phyloP scores from a whole-genome alignment of 2,329 filamentous ascomycete genomes.

The Rugonectria rugulosa region DNA sequence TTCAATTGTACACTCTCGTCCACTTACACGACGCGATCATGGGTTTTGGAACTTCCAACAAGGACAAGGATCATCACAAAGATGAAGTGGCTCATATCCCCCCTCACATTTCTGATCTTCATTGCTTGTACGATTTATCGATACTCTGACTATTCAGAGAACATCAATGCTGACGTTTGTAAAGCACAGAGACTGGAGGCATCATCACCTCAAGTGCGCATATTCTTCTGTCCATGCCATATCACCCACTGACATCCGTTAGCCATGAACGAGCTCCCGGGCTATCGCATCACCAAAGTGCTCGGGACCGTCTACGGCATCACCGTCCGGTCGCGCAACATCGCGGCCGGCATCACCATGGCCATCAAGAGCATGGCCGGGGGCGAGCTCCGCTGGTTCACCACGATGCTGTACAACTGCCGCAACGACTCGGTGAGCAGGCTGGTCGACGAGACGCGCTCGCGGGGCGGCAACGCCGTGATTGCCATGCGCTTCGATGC shows the following conservation, averaged over 20 bases:
- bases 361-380: constrained; percentile 64
- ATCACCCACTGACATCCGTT: background rate
- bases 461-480: constrained; percentile 65
- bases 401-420: constrained; percentile 64
- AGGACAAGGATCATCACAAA: constrained; percentile 32
- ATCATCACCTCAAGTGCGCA: constrained; percentile 62
- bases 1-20: background rate
- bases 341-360: constrained; percentile 63
- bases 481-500: constrained; percentile 67
- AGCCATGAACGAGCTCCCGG: constrained; percentile 69
- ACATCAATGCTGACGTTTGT: constrained; percentile 3
- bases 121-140: constrained; percentile 52
- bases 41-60: constrained; percentile 35
- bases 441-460: constrained; percentile 63
- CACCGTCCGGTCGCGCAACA: constrained; percentile 65
- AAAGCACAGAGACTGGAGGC: constrained; percentile 65
- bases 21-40: constrained; percentile 22
- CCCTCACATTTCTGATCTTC: constrained; percentile 54
- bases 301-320: constrained; percentile 67
- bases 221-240: too few relatives aligned
- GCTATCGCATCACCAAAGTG: constrained; percentile 64
- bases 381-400: constrained; percentile 67
- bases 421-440: constrained; percentile 66
- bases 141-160: background rate
- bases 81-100: constrained; percentile 47